Percentiles rank a stretch among this genome's conserved stretches.
Evolutionary conservation across 1,139 yeast genomes (phyloP).

Genomic region (Scheffersomyces illinoinensis): DNA sequence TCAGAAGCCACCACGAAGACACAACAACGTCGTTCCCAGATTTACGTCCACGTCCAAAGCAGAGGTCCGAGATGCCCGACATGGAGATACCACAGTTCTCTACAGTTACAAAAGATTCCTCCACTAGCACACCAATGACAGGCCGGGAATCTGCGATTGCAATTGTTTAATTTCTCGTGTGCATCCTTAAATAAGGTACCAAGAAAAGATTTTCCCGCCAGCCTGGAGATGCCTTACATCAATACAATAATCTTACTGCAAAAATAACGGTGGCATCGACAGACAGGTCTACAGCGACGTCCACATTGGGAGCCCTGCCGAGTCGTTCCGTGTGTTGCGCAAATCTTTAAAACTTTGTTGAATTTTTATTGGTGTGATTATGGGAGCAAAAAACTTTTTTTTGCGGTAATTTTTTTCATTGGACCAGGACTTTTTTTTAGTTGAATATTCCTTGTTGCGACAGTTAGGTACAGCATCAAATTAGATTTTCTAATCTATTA

Average conservation of each 20-base stretch:
- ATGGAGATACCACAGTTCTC: background rate
- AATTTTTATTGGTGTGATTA: background rate
- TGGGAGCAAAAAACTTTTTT: background rate
- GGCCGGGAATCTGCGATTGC: background rate
- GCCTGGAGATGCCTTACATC: background rate
- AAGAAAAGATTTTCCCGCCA: background rate
- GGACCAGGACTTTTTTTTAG: background rate
- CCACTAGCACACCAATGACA: background rate
- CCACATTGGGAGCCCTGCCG: background rate
- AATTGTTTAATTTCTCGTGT: background rate
- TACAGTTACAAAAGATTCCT: background rate
- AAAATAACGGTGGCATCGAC: background rate
- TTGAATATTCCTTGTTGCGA: background rate
- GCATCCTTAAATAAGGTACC: background rate
- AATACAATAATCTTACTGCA: background rate
- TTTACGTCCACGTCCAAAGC: background rate
- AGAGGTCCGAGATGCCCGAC: background rate
- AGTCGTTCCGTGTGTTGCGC: background rate
- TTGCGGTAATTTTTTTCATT: slow-evolving; percentile 2
- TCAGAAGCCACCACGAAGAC: background rate
- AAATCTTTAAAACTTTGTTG: background rate
- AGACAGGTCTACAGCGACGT: background rate
- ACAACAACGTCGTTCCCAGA: background rate
- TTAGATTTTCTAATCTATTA: background rate
- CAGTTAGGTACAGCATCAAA: background rate